Percentiles rank a stretch among this genome's conserved stretches.
These are phyloP conservation scores for Ascochyta rabiei DNA, from an alignment of 2,329 filamentous ascomycete genomes.

Conservation along the genomic window DNA sequence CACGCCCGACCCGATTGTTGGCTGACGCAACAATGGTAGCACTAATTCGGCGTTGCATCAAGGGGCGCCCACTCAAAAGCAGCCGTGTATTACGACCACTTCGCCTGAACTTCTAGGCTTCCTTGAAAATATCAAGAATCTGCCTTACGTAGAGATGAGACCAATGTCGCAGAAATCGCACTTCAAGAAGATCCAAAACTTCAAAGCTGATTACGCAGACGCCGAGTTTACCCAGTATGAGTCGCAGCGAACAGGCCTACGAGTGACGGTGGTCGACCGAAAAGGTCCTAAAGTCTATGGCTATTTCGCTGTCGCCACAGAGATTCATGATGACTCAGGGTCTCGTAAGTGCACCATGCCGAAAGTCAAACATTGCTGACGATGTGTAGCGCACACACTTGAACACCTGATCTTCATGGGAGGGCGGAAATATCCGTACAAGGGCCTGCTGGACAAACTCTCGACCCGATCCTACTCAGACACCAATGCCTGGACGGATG, in stretches of 20 bases:
- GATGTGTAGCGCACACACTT: slow-evolving; percentile 53
- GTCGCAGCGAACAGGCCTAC: slow-evolving; percentile 91
- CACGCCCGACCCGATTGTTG: neutral
- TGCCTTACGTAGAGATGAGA: slow-evolving; percentile 34
- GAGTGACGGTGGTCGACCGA: slow-evolving; percentile 87
- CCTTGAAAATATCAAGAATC: slow-evolving; percentile 1
- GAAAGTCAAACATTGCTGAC: slow-evolving; percentile 8
- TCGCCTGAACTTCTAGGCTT: neutral
- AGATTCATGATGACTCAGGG: slow-evolving; percentile 96
- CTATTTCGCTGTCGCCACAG: slow-evolving; percentile 93
- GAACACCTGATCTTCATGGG: slow-evolving; percentile 67
- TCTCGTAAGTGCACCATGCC: slow-evolving; percentile 58
- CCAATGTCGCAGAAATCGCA: slow-evolving; percentile 54
- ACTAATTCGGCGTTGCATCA: slow-evolving; percentile 32
- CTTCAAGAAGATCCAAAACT: slow-evolving; percentile 85
- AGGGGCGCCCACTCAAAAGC: slow-evolving; percentile 20
- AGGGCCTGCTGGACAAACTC: slow-evolving; percentile 92
- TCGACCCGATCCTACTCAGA: slow-evolving; percentile 90
- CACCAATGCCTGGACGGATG: slow-evolving; percentile 97
- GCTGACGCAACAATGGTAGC: slow-evolving; percentile 43
- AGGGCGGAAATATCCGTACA: slow-evolving; percentile 91
- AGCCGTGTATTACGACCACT: slow-evolving; percentile 8
- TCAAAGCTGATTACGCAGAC: slow-evolving; percentile 88
- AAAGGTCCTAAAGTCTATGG: slow-evolving; percentile 89
- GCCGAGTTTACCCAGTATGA: slow-evolving; percentile 93